A percentile compares a stretch with the other conserved stretches of the same genome.
Evolutionary conservation across 345 rosid genomes (phyloP).

Genomic region (Boechera stricta): DNA sequence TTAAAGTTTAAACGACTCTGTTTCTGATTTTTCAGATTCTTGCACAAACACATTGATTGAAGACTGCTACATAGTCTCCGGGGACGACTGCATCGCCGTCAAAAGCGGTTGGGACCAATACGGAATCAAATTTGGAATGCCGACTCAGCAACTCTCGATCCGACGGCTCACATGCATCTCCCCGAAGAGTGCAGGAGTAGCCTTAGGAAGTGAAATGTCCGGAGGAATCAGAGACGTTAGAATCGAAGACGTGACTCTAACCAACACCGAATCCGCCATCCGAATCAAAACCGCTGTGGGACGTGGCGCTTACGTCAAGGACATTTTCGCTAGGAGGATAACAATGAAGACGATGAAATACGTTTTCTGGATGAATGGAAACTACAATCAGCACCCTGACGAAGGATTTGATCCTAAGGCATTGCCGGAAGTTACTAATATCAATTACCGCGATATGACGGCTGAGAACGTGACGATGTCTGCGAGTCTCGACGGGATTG

Average conservation of each 20-base stretch:
- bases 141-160: conserved; percentile 56
- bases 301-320: conserved; percentile 71
- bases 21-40: conserved; percentile 63
- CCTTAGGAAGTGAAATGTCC: conserved; percentile 89
- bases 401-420: conserved; percentile 64
- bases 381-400: conserved; percentile 70
- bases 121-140: conserved; percentile 61
- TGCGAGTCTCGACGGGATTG: conserved; percentile 59
- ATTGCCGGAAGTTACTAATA: conserved; percentile 54
- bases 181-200: conserved; percentile 77
- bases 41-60: conserved; percentile 65
- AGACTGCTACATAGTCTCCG: conserved; percentile 69
- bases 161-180: conserved; percentile 76
- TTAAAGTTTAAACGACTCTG: neutral
- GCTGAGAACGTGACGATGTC: conserved; percentile 66
- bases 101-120: conserved; percentile 86
- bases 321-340: conserved; percentile 61
- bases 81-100: conserved; percentile 80
- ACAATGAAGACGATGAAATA: conserved; percentile 69
- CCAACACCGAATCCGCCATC: conserved; percentile 62
- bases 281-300: conserved; percentile 73
- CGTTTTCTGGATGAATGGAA: conserved; percentile 81
- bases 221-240: conserved; percentile 76
- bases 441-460: conserved; percentile 59
- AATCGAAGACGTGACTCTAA: conserved; percentile 56